Evolutionary conservation across 192 early-diverging fungal species (phyloP).

Genomic region (Coemansia reversa): DNA sequence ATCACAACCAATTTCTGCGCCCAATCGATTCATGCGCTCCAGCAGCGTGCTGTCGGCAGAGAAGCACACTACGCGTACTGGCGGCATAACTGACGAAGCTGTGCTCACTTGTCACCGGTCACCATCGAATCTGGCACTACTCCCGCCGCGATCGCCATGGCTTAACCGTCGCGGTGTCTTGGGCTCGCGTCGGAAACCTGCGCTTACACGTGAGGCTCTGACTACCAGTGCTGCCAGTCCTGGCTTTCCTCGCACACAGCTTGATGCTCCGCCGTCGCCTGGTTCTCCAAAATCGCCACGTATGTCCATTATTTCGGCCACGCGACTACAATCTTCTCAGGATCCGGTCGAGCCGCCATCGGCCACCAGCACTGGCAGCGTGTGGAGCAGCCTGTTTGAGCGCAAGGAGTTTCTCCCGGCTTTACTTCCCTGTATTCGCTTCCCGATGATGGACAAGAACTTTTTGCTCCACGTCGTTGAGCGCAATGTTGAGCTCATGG

Average conservation of each 20-base stretch:
- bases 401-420: conserved; percentile 34
- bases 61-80: conserved; percentile 16
- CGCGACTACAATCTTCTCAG: conserved; percentile 16
- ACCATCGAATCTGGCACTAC: conserved; percentile 35
- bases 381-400: conserved; percentile 23
- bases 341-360: conserved; percentile 10
- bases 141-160: conserved; percentile 38
- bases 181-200: conserved; percentile 25
- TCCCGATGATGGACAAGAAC: conserved; percentile 48
- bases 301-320: conserved; percentile 21
- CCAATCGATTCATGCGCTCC: too few relatives aligned
- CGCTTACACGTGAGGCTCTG: conserved; percentile 43
- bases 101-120: conserved; percentile 50
- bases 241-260: conserved; percentile 2
- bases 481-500: conserved; percentile 43
- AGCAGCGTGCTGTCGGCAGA: conserved; percentile 22
- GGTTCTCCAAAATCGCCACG: conserved; percentile 11
- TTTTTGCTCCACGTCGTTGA: conserved; percentile 49
- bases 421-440: conserved; percentile 42
- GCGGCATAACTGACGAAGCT: conserved; percentile 20
- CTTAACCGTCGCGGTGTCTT: background rate
- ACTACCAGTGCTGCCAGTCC: conserved; percentile 7
- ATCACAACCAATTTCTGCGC: too few relatives aligned
- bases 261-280: conserved; percentile 3
- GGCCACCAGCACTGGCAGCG: conserved; percentile 6